These are phyloP conservation scores for Candida glaebosa DNA, from an alignment of 805 yeast genomes.

Conservation along the genomic window DNA sequence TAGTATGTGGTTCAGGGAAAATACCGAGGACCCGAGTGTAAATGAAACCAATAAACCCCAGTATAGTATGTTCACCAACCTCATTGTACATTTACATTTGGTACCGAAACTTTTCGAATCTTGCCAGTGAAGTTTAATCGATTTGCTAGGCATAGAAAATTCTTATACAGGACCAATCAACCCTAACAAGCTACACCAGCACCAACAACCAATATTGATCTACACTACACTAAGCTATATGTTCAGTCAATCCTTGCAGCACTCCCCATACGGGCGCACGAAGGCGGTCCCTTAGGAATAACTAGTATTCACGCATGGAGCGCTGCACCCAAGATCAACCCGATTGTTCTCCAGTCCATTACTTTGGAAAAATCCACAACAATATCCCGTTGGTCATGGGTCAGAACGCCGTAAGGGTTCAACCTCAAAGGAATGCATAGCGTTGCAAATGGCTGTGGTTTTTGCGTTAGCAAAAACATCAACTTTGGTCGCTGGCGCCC, in stretches of 20 bases:
- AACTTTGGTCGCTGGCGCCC: conserved; percentile 4
- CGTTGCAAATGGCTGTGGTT: conserved; percentile 61
- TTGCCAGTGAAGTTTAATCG: neutral
- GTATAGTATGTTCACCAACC: neutral
- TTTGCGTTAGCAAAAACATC: conserved; percentile 49
- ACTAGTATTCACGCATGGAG: conserved; percentile 49
- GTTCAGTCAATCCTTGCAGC: conserved; percentile 64
- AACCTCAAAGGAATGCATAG: conserved; percentile 68
- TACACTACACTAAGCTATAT: conserved; percentile 14
- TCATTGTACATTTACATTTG: neutral
- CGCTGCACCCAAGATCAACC: conserved; percentile 75
- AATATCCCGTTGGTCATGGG: conserved; percentile 67
- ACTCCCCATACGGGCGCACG: conserved; percentile 72
- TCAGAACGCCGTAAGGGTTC: conserved; percentile 62
- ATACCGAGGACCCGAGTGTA: neutral
- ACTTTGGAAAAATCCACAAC: conserved; percentile 38
- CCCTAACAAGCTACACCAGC: neutral
- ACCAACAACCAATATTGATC: neutral
- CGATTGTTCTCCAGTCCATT: conserved; percentile 60
- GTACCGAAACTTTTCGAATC: neutral
- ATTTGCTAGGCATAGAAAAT: neutral
- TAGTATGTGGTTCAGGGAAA: neutral
- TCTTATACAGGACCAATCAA: neutral
- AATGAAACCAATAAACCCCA: neutral
- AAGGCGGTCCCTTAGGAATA: conserved; percentile 64